These are phyloP conservation scores for Talaromyces sp. DNA, from an alignment of 2,329 filamentous ascomycete genomes.

Conservation along the genomic window DNA sequence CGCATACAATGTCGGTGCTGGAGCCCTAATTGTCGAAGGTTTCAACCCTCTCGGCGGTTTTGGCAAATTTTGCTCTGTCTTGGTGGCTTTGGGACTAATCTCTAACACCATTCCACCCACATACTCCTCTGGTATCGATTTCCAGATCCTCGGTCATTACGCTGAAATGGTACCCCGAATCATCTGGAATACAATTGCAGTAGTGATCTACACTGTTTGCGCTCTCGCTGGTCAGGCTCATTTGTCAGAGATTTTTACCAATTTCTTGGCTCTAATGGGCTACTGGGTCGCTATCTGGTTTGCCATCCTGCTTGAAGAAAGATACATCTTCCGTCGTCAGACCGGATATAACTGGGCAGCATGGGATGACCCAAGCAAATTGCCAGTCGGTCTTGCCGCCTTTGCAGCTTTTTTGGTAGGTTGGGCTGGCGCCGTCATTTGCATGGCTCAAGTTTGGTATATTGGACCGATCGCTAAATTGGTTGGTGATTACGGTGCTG, in stretches of 20 bases:
- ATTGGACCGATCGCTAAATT: conserved; percentile 59
- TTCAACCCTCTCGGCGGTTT: conserved; percentile 59
- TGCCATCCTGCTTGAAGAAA: conserved; percentile 57
- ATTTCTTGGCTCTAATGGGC: conserved; percentile 67
- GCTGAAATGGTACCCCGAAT: conserved; percentile 59
- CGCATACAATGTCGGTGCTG: conserved; percentile 58
- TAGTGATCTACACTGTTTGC: conserved; percentile 62
- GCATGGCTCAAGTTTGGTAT: conserved; percentile 69
- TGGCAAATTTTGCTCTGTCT: conserved; percentile 64
- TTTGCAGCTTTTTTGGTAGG: conserved; percentile 60
- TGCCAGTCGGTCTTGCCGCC: conserved; percentile 62
- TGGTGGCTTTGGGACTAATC: conserved; percentile 62
- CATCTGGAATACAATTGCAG: conserved; percentile 62
- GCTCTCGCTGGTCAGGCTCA: conserved; percentile 60
- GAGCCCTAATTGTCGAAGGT: conserved; percentile 62
- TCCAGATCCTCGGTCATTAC: conserved; percentile 62
- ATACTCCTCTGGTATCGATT: conserved; percentile 64
- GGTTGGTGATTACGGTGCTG: conserved; percentile 57
- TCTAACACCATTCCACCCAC: conserved; percentile 64
- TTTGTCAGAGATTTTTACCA: conserved; percentile 63
- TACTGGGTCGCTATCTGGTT: conserved; percentile 68
- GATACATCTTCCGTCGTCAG: conserved; percentile 57
- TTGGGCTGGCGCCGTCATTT: conserved; percentile 63
- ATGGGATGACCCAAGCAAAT: conserved; percentile 58
- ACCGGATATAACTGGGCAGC: conserved; percentile 57